These are phyloP conservation scores for Adansonia rubrostipa DNA, from an alignment of 441 rosid genomes.

Conservation along the genomic window DNA sequence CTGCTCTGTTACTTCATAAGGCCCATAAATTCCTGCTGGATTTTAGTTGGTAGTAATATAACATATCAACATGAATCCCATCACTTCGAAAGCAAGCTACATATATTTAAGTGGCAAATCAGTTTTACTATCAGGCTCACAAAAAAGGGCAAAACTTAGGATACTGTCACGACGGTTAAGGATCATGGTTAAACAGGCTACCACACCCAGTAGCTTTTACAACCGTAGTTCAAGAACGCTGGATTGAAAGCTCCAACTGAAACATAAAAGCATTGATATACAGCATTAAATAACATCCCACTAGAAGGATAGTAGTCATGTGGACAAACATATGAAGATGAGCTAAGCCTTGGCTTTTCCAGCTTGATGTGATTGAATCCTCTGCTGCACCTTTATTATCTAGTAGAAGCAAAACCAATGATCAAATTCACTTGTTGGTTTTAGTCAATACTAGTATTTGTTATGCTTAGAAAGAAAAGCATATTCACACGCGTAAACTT, in stretches of 20 bases:
- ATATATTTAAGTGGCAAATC: neutral
- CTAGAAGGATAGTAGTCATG: neutral
- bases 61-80: neutral
- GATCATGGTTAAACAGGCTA: neutral
- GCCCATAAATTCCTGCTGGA: neutral
- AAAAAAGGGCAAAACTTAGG: neutral
- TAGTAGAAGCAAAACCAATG: slow-evolving; percentile 28
- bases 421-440: slow-evolving; percentile 25
- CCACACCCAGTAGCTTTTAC: neutral
- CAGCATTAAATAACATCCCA: neutral
- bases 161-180: neutral
- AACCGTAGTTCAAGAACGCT: neutral
- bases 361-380: slow-evolving; percentile 81
- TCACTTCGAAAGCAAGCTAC: neutral
- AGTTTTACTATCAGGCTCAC: neutral
- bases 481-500: neutral
- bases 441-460: neutral
- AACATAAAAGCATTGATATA: neutral
- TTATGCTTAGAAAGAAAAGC: neutral
- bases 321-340: neutral
- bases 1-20: neutral
- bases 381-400: slow-evolving; percentile 84
- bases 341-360: slow-evolving; percentile 84
- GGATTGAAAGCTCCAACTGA: neutral
- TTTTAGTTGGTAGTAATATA: neutral